Evolutionary conservation across 1,139 yeast genomes (phyloP), one percentile per base, ranked within the genome.

Genomic region (Candida smagusa): DNA sequence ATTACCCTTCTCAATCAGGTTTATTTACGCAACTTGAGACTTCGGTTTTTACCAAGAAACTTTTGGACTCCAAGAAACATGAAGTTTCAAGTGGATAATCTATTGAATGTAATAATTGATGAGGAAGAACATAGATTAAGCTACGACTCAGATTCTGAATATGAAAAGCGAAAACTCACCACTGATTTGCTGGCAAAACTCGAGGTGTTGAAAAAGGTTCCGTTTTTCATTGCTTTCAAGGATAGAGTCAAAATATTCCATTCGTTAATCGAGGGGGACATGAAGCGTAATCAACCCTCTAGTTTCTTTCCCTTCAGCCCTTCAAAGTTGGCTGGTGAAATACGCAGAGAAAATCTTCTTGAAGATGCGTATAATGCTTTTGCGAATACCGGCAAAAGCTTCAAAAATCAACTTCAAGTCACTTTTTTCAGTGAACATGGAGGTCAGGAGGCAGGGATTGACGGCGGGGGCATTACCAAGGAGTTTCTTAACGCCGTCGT

Each of bases 381-480:
- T 52, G 68, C 70, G 37, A 59, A 61, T 5, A 36, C 52, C 3
- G 75, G 75, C 0, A 9, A 50, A 1, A 64, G 65, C 12, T 75
- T 92, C 56, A 87, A 84, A 51, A 57, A 73, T 19, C 72, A 68
- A 27, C 60, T 90, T 11, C 67, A 76, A 2, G 89, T 92, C 3
- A 72, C 74, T 6, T 89, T 92, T 52, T 67, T 65, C 35, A 85
- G 86, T 52, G 77, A 82, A 42, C 77, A 82, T 58, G 96, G 95
- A 1, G 78, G 75, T 22, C 75, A 68, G 31, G 95, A 85, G 52
- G 92, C 85, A 1, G 98, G 98, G 1, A 84, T 92, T 38, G 98
- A 92, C 59, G 98, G 98, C 4, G 98, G 98, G 8, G 98, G 98
- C 2, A 68, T 92, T 16, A 90, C 97, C 0, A 90, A 92, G 56